Percentiles rank a stretch among this genome's conserved stretches.
Conservation (phyloP, 768 basidiomycete genomes). For the Leucogyrophana mollusca region DNA sequence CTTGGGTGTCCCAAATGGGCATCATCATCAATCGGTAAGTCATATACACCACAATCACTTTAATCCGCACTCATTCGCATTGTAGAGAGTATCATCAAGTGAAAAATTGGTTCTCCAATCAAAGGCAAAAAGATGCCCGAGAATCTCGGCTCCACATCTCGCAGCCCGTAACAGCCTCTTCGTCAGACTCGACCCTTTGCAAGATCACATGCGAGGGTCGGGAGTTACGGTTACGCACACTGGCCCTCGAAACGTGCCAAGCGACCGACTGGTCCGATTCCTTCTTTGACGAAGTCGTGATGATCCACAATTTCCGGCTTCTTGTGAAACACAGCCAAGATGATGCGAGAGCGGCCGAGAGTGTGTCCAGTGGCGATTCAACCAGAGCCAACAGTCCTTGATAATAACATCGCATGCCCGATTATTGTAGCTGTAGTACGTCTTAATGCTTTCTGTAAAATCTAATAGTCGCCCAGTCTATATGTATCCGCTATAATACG, state of each 20-base stretch:
- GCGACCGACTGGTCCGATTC: constrained; percentile 56
- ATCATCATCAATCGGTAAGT: constrained; percentile 54
- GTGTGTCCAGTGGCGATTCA: constrained; percentile 16
- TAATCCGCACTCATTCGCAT: constrained; percentile 6
- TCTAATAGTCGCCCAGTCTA: constrained; percentile 28
- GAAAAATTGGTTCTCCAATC: constrained; percentile 69
- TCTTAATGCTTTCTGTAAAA: constrained; percentile 31
- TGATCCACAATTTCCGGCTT: constrained; percentile 52
- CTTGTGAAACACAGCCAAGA: constrained; percentile 37
- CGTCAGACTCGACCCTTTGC: constrained; percentile 33
- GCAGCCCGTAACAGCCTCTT: constrained; percentile 29
- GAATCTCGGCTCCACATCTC: constrained; percentile 33
- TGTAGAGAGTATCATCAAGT: constrained; percentile 57
- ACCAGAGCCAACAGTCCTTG: constrained; percentile 1
- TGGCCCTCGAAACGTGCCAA: constrained; percentile 42
- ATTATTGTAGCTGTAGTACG: constrained; percentile 6
- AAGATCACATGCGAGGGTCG: constrained; percentile 36
- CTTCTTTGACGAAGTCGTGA: constrained; percentile 60
- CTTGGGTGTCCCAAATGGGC: constrained; percentile 59
- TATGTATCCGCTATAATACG: constrained; percentile 32
- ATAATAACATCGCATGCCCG: constrained; percentile 1
- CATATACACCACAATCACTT: background rate
- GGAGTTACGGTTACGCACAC: constrained; percentile 46
- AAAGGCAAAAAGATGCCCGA: constrained; percentile 48
- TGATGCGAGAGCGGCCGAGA: constrained; percentile 27